Evolutionary conservation across 306 rosid genomes (phyloP).

Genomic region (Arachis hypogaea): DNA sequence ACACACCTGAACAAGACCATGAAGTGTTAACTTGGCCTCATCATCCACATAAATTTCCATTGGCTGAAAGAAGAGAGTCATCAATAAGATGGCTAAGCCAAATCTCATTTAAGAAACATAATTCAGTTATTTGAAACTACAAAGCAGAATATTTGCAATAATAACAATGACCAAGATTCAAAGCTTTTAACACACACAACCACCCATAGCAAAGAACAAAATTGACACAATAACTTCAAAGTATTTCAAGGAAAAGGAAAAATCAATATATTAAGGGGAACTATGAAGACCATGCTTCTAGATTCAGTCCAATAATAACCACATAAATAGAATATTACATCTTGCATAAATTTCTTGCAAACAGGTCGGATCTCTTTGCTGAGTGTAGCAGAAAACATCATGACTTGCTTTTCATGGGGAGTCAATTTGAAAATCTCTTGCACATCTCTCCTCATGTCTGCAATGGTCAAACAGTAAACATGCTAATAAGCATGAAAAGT

Average conservation of each 20-base stretch:
- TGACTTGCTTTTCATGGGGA: constrained; percentile 84
- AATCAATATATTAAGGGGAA: constrained; percentile 11
- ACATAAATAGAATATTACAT: constrained; percentile 53
- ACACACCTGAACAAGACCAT: constrained; percentile 75
- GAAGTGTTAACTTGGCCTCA: constrained; percentile 82
- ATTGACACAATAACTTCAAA: background rate
- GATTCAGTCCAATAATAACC: constrained; percentile 9
- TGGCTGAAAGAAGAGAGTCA: constrained; percentile 54
- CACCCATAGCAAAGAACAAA: background rate
- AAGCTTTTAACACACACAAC: background rate
- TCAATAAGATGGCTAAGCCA: constrained; percentile 23
- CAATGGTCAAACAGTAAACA: constrained; percentile 21
- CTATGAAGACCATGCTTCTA: background rate
- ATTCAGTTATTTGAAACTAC: background rate
- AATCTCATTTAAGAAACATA: background rate
- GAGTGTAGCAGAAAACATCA: constrained; percentile 85
- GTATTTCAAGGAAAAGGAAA: constrained; percentile 1
- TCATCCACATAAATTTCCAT: constrained; percentile 84
- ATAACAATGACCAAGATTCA: background rate
- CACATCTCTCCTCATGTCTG: constrained; percentile 81
- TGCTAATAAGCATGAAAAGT: constrained; percentile 11
- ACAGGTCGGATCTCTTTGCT: constrained; percentile 81
- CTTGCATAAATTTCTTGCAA: constrained; percentile 90
- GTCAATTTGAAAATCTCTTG: constrained; percentile 76
- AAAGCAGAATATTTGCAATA: constrained; percentile 9